A percentile compares a stretch with the other conserved stretches of the same genome.
phyloP scores from a whole-genome alignment of 768 basidiomycete genomes.

The Cystobasidium tubakii region DNA sequence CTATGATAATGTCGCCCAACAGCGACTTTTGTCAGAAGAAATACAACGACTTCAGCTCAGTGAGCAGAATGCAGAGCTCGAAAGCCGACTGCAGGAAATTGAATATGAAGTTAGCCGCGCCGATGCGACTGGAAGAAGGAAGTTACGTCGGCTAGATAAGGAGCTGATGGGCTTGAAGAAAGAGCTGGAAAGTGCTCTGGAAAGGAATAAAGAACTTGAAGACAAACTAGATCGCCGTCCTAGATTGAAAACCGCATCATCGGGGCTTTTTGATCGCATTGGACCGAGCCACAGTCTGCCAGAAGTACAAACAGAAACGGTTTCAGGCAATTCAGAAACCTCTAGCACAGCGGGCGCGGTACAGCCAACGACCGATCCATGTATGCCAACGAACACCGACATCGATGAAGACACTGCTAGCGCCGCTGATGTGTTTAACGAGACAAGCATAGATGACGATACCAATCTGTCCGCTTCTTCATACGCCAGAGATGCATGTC shows the following conservation, averaged over 20 bases:
- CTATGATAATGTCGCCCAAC: background rate
- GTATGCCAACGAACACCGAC: constrained; percentile 2
- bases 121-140: constrained; percentile 64
- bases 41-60: constrained; percentile 62
- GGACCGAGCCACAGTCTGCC: background rate
- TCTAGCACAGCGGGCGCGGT: background rate
- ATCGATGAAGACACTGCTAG: background rate
- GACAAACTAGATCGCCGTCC: constrained; percentile 46
- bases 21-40: background rate
- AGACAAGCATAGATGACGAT: background rate
- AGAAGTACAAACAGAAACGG: background rate
- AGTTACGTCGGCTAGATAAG: constrained; percentile 66
- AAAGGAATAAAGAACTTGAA: constrained; percentile 65
- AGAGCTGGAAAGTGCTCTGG: constrained; percentile 70
- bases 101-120: constrained; percentile 64
- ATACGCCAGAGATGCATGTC: background rate
- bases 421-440: background rate
- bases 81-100: constrained; percentile 67
- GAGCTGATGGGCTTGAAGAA: constrained; percentile 70
- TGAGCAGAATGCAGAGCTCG: constrained; percentile 69
- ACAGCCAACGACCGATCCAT: background rate
- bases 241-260: background rate
- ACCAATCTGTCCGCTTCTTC: background rate
- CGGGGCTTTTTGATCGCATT: background rate
- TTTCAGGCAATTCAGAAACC: background rate